These are phyloP conservation scores for Lachancea kluyveri DNA, from an alignment of 805 yeast species.

Conservation along the genomic window DNA sequence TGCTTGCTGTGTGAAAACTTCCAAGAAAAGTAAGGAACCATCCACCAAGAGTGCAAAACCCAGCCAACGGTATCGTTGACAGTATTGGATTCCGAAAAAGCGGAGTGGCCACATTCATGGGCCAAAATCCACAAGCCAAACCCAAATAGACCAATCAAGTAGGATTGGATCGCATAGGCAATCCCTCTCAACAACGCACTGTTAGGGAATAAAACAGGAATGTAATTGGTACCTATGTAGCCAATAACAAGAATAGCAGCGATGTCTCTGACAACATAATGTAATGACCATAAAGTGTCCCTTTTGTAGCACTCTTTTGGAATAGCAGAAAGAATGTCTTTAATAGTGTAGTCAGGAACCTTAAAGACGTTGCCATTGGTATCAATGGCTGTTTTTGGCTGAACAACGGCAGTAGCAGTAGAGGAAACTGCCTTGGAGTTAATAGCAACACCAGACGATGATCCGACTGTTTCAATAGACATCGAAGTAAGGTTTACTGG, in stretches of 20 bases:
- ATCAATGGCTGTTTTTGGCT: slow-evolving; percentile 39
- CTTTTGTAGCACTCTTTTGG: slow-evolving; percentile 74
- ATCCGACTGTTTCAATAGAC: slow-evolving; percentile 1
- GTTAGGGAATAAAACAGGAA: slow-evolving; percentile 9
- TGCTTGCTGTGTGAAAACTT: slow-evolving; percentile 78
- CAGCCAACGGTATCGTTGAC: slow-evolving; percentile 79
- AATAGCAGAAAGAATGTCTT: slow-evolving; percentile 65
- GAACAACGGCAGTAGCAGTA: not conserved
- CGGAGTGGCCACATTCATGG: slow-evolving; percentile 89
- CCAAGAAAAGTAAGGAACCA: slow-evolving; percentile 89
- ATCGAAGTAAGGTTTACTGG: too few species aligned
- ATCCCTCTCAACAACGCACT: slow-evolving; percentile 37
- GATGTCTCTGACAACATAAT: slow-evolving; percentile 65
- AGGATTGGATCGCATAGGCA: slow-evolving; percentile 53
- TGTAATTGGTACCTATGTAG: slow-evolving; percentile 21
- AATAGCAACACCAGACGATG: not conserved
- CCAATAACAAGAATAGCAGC: slow-evolving; percentile 43
- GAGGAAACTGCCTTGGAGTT: slow-evolving; percentile 1
- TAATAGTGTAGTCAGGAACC: slow-evolving; percentile 71
- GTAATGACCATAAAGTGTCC: slow-evolving; percentile 44
- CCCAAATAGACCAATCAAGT: slow-evolving; percentile 57
- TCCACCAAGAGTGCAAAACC: slow-evolving; percentile 68
- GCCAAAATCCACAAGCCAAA: slow-evolving; percentile 84
- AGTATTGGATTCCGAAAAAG: slow-evolving; percentile 65
- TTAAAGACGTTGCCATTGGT: slow-evolving; percentile 61